Percentiles rank a stretch among this genome's conserved stretches.
These are phyloP conservation scores for Apiotrichum porosum DNA, from an alignment of 1,284 basidiomycete genomes.

Conservation along the genomic window DNA sequence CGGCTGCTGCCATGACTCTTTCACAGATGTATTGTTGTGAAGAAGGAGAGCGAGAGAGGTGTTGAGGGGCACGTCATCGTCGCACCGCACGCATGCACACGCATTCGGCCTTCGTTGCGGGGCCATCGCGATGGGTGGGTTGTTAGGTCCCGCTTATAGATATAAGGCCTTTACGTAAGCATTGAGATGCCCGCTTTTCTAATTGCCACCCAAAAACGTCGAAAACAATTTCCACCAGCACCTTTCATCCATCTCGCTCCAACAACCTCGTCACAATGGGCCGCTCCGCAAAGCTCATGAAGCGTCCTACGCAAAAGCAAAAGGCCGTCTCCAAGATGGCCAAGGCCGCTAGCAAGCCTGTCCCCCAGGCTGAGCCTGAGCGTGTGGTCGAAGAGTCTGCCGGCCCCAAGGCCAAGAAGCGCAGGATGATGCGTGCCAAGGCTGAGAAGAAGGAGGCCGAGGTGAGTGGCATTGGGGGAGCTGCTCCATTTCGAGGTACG, in stretches of 20 bases:
- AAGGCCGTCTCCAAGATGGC: conserved; percentile 31
- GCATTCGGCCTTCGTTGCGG: no score
- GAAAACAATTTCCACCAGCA: no score
- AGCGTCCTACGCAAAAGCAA: conserved; percentile 36
- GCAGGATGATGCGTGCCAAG: conserved; percentile 16
- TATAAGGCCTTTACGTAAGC: no score
- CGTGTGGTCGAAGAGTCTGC: conserved; percentile 2
- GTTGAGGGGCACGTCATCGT: no score
- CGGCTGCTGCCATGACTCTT: not conserved
- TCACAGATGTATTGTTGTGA: not conserved
- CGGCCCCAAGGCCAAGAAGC: conserved; percentile 12
- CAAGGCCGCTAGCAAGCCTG: conserved; percentile 22
- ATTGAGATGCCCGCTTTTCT: no score
- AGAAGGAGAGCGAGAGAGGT: not conserved
- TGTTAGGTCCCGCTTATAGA: no score
- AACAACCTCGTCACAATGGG: conserved; percentile 24
- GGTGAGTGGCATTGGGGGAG: no score
- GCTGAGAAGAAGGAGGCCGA: conserved; percentile 18
- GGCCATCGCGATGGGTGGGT: no score
- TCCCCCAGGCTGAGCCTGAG: conserved; percentile 1
- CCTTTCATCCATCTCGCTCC: not conserved
- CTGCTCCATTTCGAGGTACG: no score
- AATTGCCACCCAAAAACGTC: no score
- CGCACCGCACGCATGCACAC: no score
- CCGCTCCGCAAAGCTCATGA: conserved; percentile 37